phyloP scores from a whole-genome alignment of 345 rosid species.

The Eucalyptus fibrosa region DNA sequence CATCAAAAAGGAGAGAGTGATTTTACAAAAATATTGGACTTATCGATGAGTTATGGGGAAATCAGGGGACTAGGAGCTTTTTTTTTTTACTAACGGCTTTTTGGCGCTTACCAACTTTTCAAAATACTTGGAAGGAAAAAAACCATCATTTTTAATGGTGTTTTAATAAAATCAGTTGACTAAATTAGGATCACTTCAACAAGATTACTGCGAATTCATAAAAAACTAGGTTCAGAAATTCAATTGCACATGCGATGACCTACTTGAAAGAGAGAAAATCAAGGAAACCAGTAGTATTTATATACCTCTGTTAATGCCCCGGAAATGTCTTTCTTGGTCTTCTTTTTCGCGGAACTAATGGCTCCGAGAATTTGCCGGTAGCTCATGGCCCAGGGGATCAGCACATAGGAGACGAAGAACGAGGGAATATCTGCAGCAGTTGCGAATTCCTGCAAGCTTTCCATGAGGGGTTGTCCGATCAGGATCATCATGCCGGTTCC shows the following conservation, averaged over 20 bases:
- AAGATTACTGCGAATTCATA: background rate
- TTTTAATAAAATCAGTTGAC: background rate
- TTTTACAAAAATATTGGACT: background rate
- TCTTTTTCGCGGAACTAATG: slow-evolving; percentile 13
- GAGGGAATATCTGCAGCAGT: slow-evolving; percentile 15
- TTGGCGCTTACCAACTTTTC: background rate
- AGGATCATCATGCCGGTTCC: slow-evolving; percentile 18
- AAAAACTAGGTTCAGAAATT: background rate
- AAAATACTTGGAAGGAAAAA: background rate
- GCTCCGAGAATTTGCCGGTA: slow-evolving; percentile 5
- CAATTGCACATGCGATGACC: background rate
- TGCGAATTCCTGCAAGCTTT: slow-evolving; percentile 7
- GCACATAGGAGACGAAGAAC: slow-evolving; percentile 22
- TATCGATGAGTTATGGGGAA: background rate
- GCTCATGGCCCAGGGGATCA: slow-evolving; percentile 25
- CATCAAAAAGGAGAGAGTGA: background rate
- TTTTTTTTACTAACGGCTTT: background rate
- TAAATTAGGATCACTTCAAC: background rate
- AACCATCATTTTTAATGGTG: no score
- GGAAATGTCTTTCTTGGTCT: slow-evolving; percentile 17
- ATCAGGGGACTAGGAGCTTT: background rate
- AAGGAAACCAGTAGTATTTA: background rate
- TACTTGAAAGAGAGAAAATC: background rate
- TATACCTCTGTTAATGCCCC: slow-evolving; percentile 31
- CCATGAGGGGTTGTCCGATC: slow-evolving; percentile 21